Evolutionary conservation across 2,329 filamentous ascomycete genomes (phyloP), one percentile per base, ranked within the genome.

Genomic region (Cryphonectria radicalis): DNA sequence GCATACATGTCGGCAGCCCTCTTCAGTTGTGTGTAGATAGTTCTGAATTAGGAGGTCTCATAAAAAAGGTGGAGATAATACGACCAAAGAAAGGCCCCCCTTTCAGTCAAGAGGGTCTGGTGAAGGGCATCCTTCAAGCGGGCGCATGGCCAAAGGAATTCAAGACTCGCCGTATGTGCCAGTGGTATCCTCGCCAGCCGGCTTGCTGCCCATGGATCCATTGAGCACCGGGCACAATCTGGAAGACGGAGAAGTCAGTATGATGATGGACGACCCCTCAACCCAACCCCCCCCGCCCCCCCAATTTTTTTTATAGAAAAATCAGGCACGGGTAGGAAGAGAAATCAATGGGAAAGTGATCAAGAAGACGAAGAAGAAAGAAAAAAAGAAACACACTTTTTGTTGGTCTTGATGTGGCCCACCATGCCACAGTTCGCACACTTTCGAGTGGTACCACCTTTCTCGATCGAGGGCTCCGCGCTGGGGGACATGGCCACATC

Each of bases 401-500:
- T 97, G 86, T 98, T 98, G 64, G 95, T 98, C 83, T 98, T 98
- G 86, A 99, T 99, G 79, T 99, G 96, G 43, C 96, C 96, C 69
- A 97, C 92, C 81, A 96, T 93, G 66, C 96, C 96, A 83, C 96
- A 99, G 81, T 98, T 98, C 75, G 96, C 96, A 83, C 96, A 99
- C 84, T 98, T 98, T 77, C 97, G 89, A 46, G 92, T 92, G 70
- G 93, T 97, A 73, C 91, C 90, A 64, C 84, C 87, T 72, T 86
- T 83, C 78, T 87, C 87, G 66, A 81, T 77, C 40, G 81, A 78
- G 40, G 81, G 79, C 72, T 86, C 86, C 22, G 43, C 60, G 35
- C 55, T 46, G 35, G 87, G 87, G 42, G 87, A 89, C 65, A 70
- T 60, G 62, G 43, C 68, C 55, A 65, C 42, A 5, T 66, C 71